Percentiles rank a stretch among this genome's conserved stretches.
phyloP scores from a whole-genome alignment of 768 basidiomycete species.

The Cystobasidium onofrii region DNA sequence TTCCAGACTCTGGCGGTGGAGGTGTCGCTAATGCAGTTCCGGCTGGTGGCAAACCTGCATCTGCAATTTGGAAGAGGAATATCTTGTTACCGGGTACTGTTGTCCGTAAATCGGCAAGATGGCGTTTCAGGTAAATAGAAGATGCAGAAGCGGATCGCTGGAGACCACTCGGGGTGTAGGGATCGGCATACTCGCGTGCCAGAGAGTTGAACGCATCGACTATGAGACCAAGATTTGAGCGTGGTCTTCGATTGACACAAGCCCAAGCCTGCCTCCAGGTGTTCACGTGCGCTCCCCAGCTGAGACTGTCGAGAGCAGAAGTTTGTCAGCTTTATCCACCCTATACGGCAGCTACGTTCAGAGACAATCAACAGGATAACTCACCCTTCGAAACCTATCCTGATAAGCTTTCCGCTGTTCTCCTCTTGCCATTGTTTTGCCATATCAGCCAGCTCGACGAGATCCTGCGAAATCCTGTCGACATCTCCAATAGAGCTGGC shows the following conservation, averaged over 20 bases:
- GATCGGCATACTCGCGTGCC: slow-evolving; percentile 49
- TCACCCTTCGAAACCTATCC: slow-evolving; percentile 40
- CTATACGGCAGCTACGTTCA: too few relatives aligned
- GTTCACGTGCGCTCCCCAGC: slow-evolving; percentile 46
- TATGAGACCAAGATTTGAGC: slow-evolving; percentile 48
- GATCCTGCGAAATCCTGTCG: slow-evolving; percentile 38
- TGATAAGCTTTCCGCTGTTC: slow-evolving; percentile 38
- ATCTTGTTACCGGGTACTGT: slow-evolving; percentile 47
- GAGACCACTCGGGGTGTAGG: slow-evolving; percentile 42
- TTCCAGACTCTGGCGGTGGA: slow-evolving; percentile 34
- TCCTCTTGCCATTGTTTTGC: slow-evolving; percentile 42
- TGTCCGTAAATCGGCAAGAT: slow-evolving; percentile 43
- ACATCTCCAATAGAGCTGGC: slow-evolving; percentile 32
- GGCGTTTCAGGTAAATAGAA: slow-evolving; percentile 35
- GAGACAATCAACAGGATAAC: too few relatives aligned
- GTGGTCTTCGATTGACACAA: slow-evolving; percentile 45
- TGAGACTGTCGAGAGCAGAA: slow-evolving; percentile 41
- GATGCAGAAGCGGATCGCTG: slow-evolving; percentile 35
- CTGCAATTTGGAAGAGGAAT: slow-evolving; percentile 49
- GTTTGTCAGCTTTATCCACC: background rate
- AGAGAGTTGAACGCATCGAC: slow-evolving; percentile 48
- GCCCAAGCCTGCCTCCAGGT: slow-evolving; percentile 49
- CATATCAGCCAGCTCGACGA: slow-evolving; percentile 45
- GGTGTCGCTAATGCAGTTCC: slow-evolving; percentile 33
- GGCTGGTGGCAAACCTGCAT: slow-evolving; percentile 40